Percentiles rank a stretch among this genome's conserved stretches.
Evolutionary conservation across 176 grass and related monocot genomes (phyloP).

Genomic region (Zea luxurians): DNA sequence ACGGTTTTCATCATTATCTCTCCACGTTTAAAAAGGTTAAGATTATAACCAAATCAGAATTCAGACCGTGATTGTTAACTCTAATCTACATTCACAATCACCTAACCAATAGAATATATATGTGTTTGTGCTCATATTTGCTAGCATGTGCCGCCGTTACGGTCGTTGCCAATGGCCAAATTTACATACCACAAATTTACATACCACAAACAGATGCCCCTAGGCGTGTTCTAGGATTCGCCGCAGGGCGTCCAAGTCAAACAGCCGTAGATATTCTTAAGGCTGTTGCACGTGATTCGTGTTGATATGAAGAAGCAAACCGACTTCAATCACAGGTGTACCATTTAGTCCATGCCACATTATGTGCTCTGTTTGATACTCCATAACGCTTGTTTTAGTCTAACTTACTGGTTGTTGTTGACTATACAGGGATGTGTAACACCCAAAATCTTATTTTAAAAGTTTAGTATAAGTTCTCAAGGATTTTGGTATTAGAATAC

Average conservation of each 20-base stretch:
- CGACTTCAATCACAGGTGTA: constrained; percentile 62
- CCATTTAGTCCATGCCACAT: background rate
- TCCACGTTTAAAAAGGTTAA: too few relatives aligned
- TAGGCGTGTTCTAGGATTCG: constrained; percentile 59
- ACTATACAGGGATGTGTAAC: constrained; percentile 42
- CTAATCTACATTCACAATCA: too few relatives aligned
- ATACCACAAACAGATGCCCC: background rate
- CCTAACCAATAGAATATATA: too few relatives aligned
- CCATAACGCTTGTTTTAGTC: constrained; percentile 22
- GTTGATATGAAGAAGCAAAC: constrained; percentile 76
- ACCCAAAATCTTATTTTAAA: too few relatives aligned
- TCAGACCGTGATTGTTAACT: too few relatives aligned
- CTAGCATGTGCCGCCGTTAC: too few relatives aligned
- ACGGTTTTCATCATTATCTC: too few relatives aligned
- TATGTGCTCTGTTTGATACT: background rate
- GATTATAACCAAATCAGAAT: too few relatives aligned
- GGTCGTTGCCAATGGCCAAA: too few relatives aligned
- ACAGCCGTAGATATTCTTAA: constrained; percentile 60
- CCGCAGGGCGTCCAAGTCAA: constrained; percentile 81
- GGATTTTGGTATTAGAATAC: too few relatives aligned
- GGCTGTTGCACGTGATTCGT: constrained; percentile 76
- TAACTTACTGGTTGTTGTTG: constrained; percentile 1
- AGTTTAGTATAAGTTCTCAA: too few relatives aligned
- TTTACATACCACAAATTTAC: constrained; percentile 42
- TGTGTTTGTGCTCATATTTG: too few relatives aligned